phyloP scores from a whole-genome alignment of 1,139 yeast genomes.

The Citeromyces hawaiiensis region DNA sequence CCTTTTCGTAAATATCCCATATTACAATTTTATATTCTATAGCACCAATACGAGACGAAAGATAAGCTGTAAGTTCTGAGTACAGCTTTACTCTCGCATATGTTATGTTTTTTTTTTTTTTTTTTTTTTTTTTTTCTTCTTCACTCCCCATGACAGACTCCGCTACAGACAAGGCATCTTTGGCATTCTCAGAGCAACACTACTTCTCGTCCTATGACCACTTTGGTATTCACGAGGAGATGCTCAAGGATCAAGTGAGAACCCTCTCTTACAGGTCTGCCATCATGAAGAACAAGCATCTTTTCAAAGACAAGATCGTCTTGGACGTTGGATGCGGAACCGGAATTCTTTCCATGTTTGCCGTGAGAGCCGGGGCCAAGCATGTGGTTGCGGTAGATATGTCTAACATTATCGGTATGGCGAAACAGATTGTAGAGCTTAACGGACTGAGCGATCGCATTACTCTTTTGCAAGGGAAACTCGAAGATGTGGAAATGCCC shows the following conservation, averaged over 20 bases:
- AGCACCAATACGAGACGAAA: too few species aligned
- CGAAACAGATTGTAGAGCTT: constrained; percentile 67
- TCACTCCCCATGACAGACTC: constrained; percentile 9
- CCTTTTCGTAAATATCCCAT: too few species aligned
- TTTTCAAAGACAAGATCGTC: constrained; percentile 90
- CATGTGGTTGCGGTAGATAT: constrained; percentile 96
- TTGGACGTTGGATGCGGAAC: constrained; percentile 98
- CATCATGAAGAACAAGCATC: constrained; percentile 77
- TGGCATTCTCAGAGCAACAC: constrained; percentile 71
- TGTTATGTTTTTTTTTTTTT: not conserved
- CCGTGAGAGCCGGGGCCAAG: constrained; percentile 96
- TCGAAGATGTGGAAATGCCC: constrained; percentile 88
- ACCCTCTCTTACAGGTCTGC: constrained; percentile 89
- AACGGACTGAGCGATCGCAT: constrained; percentile 85
- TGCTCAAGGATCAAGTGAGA: constrained; percentile 92
- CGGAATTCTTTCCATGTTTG: constrained; percentile 94
- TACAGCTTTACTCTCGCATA: too few species aligned
- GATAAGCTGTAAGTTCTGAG: too few species aligned
- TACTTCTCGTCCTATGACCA: constrained; percentile 94
- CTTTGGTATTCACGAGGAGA: constrained; percentile 96
- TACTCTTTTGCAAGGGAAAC: constrained; percentile 81
- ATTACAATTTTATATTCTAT: too few species aligned
- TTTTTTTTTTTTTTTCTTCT: not conserved
- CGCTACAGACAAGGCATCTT: constrained; percentile 38
- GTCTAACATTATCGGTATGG: constrained; percentile 94